Base-by-base conservation (phyloP, 2,329 filamentous ascomycete species). In the Botryotinia convoluta region DNA sequence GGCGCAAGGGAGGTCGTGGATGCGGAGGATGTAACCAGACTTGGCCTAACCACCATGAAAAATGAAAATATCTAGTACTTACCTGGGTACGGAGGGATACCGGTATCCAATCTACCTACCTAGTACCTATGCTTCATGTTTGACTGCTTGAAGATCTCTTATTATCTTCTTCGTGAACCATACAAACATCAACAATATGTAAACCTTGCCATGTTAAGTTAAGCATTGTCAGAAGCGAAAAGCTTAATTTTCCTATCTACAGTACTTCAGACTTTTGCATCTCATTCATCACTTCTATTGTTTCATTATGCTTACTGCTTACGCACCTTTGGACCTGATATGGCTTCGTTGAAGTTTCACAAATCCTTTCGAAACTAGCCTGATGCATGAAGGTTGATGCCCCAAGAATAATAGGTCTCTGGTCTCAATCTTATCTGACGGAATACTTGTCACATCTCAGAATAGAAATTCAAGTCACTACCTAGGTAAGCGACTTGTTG, bases 291-390 rank as follows among this genome's bases (percentile, higher is more conserved):
- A 57, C 14, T 61, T 61, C 59, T n/a, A n/a, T n/a, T 37, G 32
- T 61, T 37, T 35, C 32, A n/a, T 26, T 26, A 22, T 60, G 48
- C 51, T 32, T 22, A 22, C 42, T 14, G 4, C 37, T 22, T 16
- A 39, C 32, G 7, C 59, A 44, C 29, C n/a, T 64, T 64, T 20
- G 39, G 2, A 32, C 29, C n/a, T 64, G 9, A 45, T 16, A 64
- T 64, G 62, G 62, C 62, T 26, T n/a, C 22, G 29, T 35, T 45
- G 39, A 45, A 45, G 64, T 68, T 68, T 68, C 64, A 54, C 32
- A 45, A 51, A 12, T 2, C 22, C 2, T 4, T 39, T 37, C 35
- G 64, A 68, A 68, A 68, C 64, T 32, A 39, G 22, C 20, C 64
- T 29, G 48, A n/a, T 37, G 45, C 32, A 51, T 51, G 12, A 51